phyloP scores from a whole-genome alignment of 2,329 filamentous ascomycete species.

The Alternaria postmessia region DNA sequence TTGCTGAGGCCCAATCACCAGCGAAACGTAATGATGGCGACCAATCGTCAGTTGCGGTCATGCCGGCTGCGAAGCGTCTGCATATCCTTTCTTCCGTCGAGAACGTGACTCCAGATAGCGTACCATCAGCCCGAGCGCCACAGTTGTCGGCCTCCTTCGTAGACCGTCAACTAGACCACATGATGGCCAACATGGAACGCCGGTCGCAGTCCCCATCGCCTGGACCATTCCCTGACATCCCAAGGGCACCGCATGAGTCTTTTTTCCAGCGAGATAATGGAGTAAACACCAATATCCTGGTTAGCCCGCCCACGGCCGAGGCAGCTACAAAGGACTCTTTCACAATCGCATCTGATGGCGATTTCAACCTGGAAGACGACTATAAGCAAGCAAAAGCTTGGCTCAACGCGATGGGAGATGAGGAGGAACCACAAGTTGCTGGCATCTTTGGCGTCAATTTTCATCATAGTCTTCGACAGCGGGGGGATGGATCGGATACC shows the following conservation, averaged over 20 bases:
- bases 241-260: background rate
- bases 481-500: background rate
- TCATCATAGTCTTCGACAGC: slow-evolving; percentile 8
- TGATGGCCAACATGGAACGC: background rate
- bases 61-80: background rate
- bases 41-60: background rate
- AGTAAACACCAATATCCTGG: background rate
- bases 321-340: slow-evolving; percentile 1
- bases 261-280: background rate
- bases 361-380: slow-evolving; percentile 10
- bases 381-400: slow-evolving; percentile 11
- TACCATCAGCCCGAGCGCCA: background rate
- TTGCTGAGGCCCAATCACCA: background rate
- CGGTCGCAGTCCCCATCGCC: background rate
- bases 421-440: slow-evolving; percentile 3
- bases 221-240: background rate
- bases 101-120: accelerated
- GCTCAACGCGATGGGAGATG: slow-evolving; percentile 2
- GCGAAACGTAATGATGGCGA: slow-evolving; percentile 10
- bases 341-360: slow-evolving; percentile 11
- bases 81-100: background rate
- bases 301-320: background rate
- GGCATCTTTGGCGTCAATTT: slow-evolving; percentile 15
- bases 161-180: background rate
- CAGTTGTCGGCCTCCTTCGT: background rate